phyloP scores from a whole-genome alignment of 1,284 basidiomycete genomes.

The Apiotrichum mycotoxinovorans region DNA sequence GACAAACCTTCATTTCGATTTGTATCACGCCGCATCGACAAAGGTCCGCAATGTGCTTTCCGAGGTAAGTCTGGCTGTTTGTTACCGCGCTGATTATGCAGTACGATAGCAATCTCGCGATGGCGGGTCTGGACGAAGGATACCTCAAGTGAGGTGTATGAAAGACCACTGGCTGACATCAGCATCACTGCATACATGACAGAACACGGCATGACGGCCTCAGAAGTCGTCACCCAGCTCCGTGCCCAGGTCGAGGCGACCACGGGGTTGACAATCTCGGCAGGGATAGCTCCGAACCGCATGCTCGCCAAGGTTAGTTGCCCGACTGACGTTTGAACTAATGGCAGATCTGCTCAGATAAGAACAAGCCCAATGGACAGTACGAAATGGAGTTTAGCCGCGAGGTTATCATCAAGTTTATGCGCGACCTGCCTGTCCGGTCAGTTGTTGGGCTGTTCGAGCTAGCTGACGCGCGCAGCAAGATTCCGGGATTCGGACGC shows the following conservation, averaged over 20 bases:
- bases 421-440: conserved; percentile 46
- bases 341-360: conserved; percentile 83
- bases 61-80: conserved; percentile 18
- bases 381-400: conserved; percentile 68
- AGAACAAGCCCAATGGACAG: conserved; percentile 94
- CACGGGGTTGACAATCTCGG: conserved; percentile 85
- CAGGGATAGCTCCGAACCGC: conserved; percentile 77
- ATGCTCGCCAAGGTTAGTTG: conserved; percentile 70
- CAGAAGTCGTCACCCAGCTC: conserved; percentile 73
- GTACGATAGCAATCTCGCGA: conserved; percentile 76
- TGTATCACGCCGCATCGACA: conserved; percentile 69
- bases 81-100: conserved; percentile 45
- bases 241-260: conserved; percentile 66
- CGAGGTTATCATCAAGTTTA: conserved; percentile 64
- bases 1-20: conserved; percentile 54
- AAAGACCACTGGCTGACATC: neutral
- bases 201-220: conserved; percentile 62
- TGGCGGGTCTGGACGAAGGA: conserved; percentile 82
- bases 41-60: conserved; percentile 42
- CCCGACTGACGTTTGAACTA: neutral
- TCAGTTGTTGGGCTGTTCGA: conserved; percentile 3
- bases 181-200: conserved; percentile 61
- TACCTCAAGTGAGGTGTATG: conserved; percentile 68
- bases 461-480: conserved; percentile 23
- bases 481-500: conserved; percentile 78